Conservation (phyloP, 176 grass and related monocot species). For the Musa itinerans region DNA sequence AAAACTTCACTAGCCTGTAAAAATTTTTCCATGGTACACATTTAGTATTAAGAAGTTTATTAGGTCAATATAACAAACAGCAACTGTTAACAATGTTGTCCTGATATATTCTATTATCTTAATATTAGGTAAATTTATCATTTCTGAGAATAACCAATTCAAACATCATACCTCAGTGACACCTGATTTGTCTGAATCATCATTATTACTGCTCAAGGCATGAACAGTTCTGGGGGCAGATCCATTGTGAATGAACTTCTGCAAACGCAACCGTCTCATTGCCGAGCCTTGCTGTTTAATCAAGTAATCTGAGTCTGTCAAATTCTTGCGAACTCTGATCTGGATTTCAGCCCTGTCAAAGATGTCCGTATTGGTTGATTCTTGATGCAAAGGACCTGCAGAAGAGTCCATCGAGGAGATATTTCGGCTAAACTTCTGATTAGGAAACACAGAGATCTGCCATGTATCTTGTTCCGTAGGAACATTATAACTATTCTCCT, state of each 20-base stretch:
- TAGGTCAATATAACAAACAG: too few relatives aligned
- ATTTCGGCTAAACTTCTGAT: not conserved
- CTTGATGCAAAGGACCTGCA: not conserved
- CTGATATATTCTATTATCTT: too few relatives aligned
- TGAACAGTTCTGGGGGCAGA: not conserved
- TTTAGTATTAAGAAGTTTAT: too few relatives aligned
- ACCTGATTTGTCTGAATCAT: not conserved
- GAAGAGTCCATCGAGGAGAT: not conserved
- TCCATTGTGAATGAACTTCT: not conserved
- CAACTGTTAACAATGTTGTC: too few relatives aligned
- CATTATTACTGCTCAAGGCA: not conserved
- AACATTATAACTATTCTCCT: not conserved
- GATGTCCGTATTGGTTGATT: not conserved
- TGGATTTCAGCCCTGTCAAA: not conserved
- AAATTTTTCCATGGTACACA: not conserved
- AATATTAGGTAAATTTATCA: too few relatives aligned
- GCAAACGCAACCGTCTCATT: not conserved
- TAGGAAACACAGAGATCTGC: not conserved
- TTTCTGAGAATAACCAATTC: not conserved
- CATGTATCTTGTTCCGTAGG: not conserved
- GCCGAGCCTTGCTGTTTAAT: not conserved
- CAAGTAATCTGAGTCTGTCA: not conserved
- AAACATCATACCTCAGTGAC: slow-evolving; percentile 12
- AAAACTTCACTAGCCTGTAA: not conserved
- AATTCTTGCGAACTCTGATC: not conserved